These are phyloP conservation scores for Eucalyptus dawsonii DNA, from an alignment of 345 rosid genomes.

Conservation along the genomic window DNA sequence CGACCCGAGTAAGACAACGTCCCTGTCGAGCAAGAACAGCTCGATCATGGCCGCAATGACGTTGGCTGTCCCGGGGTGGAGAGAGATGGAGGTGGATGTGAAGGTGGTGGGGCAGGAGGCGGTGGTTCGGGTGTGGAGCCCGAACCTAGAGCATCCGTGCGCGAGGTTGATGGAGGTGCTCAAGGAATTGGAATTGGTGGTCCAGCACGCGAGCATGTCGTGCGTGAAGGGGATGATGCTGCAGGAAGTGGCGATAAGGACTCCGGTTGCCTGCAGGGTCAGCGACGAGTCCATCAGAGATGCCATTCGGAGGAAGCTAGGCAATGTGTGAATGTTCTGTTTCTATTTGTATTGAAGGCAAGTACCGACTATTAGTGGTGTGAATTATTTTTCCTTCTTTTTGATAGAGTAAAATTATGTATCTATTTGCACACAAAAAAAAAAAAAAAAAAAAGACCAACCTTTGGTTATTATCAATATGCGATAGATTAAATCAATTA, in stretches of 20 bases:
- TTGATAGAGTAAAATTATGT: neutral
- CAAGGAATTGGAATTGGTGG: slow-evolving; percentile 6
- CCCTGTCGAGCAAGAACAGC: neutral
- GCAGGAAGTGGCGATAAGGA: slow-evolving; percentile 20
- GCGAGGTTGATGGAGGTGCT: neutral
- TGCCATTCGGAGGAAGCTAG: neutral
- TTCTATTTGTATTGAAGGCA: neutral
- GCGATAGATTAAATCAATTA: too few species aligned
- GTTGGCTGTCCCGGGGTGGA: neutral
- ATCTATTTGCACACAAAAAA: too few species aligned
- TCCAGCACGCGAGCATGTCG: slow-evolving; percentile 30
- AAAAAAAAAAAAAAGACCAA: too few species aligned
- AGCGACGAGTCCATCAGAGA: neutral
- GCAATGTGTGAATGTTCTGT: neutral
- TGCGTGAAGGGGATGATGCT: slow-evolving; percentile 14
- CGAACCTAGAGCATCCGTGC: neutral
- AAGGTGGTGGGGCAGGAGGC: neutral
- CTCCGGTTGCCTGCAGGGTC: slow-evolving; percentile 6
- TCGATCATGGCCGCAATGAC: neutral
- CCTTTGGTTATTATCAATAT: too few species aligned
- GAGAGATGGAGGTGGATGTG: neutral
- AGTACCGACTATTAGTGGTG: neutral
- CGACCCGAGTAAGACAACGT: neutral
- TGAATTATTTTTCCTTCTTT: neutral
- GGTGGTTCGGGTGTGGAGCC: neutral